A percentile compares a stretch with the other conserved stretches of the same genome.
Conservation (phyloP, 352 stramenopile species). For the Saprolegnia parasitica region DNA sequence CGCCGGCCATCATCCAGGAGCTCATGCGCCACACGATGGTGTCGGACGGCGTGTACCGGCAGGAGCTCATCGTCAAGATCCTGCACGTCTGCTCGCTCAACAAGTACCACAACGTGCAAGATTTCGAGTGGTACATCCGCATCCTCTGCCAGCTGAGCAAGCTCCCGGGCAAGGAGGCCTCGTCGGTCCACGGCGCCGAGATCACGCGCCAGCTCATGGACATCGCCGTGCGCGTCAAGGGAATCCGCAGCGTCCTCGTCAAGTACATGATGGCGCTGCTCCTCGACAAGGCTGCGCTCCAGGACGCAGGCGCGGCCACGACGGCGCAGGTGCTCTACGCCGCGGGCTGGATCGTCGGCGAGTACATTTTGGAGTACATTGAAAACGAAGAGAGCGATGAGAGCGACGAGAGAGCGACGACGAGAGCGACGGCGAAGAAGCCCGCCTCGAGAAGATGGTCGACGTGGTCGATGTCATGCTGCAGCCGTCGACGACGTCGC, state of each 20-base stretch:
- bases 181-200: conserved; percentile 60
- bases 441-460: conserved; percentile 85
- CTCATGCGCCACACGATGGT: conserved; percentile 93
- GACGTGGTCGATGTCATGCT: conserved; percentile 78
- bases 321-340: conserved; percentile 93
- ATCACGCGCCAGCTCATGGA: conserved; percentile 95
- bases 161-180: conserved; percentile 70
- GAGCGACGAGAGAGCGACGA: conserved; percentile 75
- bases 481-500: conserved; percentile 66
- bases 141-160: conserved; percentile 94
- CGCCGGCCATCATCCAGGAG: conserved; percentile 94
- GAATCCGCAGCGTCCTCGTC: conserved; percentile 92
- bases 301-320: conserved; percentile 63
- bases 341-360: conserved; percentile 96
- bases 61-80: conserved; percentile 95
- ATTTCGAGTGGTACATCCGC: conserved; percentile 99
- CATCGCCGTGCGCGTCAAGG: conserved; percentile 95
- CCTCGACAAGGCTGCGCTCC: conserved; percentile 79
- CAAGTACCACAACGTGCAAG: conserved; percentile 97
- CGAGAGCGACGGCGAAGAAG: conserved; percentile 59
- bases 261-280: conserved; percentile 93
- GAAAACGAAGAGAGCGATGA: conserved; percentile 77
- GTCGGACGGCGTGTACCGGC: conserved; percentile 91
- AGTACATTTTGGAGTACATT: conserved; percentile 93
- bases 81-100: conserved; percentile 95